A percentile compares a stretch with the other conserved stretches of the same genome.
phyloP scores from a whole-genome alignment of 495 filamentous ascomycete genomes.

The Penicillium daleae region DNA sequence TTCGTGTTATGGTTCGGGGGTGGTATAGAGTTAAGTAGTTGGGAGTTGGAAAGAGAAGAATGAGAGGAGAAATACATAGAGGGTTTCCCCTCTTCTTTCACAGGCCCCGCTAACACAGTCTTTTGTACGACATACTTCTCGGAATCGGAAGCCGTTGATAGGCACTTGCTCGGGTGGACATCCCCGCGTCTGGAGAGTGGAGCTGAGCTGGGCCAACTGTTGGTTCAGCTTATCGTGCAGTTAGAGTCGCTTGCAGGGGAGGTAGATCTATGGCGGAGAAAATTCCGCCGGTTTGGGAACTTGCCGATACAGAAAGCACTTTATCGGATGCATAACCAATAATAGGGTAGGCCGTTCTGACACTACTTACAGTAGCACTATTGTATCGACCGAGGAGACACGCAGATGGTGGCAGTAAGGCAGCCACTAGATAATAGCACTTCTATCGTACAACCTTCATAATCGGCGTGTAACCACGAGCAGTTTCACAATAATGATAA shows the following conservation, averaged over 20 bases:
- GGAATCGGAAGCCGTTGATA: slow-evolving; percentile 14
- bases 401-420: no score
- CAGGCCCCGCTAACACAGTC: neutral
- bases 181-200: slow-evolving; percentile 7
- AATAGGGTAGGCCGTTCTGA: neutral
- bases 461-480: no score
- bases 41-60: neutral
- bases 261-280: neutral
- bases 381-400: no score
- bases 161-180: slow-evolving; percentile 2
- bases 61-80: neutral
- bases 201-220: neutral
- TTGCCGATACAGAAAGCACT: neutral
- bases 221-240: slow-evolving; percentile 2
- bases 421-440: neutral
- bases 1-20: neutral
- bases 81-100: neutral
- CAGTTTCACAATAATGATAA: no score
- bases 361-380: no score
- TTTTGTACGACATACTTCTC: neutral
- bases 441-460: neutral
- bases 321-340: neutral
- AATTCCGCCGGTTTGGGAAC: neutral
- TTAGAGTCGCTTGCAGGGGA: neutral
- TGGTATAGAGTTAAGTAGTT: neutral